Evolutionary conservation across 345 rosid genomes (phyloP), one percentile per base, ranked within the genome.

Genomic region (Trapa incisa): DNA sequence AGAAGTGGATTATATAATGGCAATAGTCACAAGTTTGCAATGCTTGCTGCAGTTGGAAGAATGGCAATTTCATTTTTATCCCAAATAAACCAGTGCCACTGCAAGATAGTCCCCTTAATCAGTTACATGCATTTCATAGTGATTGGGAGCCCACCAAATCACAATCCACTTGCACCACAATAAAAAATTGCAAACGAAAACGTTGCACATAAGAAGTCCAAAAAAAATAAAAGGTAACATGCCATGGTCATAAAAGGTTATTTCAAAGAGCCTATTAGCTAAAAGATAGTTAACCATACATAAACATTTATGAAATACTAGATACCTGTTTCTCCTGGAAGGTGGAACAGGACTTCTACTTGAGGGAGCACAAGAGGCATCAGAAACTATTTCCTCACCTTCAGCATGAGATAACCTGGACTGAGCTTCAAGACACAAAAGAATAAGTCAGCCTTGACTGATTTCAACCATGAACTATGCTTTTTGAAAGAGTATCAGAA

Each of bases 241-340:
- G 37, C 63, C 14, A 11, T 2, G 6, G 63, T 32, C 37, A 32
- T 12, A 35, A 32, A 12, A 58, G 37, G 37, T 58, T 32, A 9
- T 11, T 45, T 29, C 35, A 0, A 2, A 32, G 35, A 58, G 15
- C 63, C 60, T 35, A n/a, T 17, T 22, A 45, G 22, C 5, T 54
- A n/a, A 11, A 45, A 45, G 48, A 45, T 45, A n/a, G 60, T 2
- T n/a, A n/a, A 22, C 22, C 6, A 35, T 12, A 54, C 10, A n/a
- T 54, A 0, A 15, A 50, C 56, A 50, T 5, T 22, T 58, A n/a
- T 2, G 13, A 45, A 7, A 45, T 13, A 45, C 48, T 61, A 45
- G 70, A 69, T 68, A 93, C 99, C 99, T 88, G 82, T 82, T 85
- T 60, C 70, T 72, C 68, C 83, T 78, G 72, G 75, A 70, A 14